phyloP scores from a whole-genome alignment of 495 filamentous ascomycete species.

The Aspergillus ellipticus region DNA sequence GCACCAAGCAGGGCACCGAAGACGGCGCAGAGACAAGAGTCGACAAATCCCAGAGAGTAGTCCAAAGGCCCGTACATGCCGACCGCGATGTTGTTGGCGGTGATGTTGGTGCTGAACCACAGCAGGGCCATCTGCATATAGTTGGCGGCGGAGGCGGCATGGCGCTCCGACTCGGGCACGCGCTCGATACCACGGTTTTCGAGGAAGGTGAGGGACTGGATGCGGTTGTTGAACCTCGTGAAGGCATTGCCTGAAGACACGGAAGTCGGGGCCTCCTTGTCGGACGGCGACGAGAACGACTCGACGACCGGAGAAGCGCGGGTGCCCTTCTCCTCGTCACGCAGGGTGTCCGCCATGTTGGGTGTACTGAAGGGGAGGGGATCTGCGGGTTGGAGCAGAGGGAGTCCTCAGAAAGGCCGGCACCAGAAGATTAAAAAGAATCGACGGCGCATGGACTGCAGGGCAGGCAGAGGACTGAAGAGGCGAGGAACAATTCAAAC shows the following conservation, averaged over 20 bases:
- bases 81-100: constrained; percentile 13
- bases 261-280: background rate
- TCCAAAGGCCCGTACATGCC: constrained; percentile 11
- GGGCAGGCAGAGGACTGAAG: background rate
- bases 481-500: background rate
- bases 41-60: constrained; percentile 5
- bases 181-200: constrained; percentile 9
- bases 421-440: background rate
- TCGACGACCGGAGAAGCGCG: background rate
- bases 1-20: constrained; percentile 10
- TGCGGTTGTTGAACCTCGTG: background rate
- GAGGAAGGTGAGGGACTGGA: background rate
- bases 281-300: background rate
- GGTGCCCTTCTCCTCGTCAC: background rate
- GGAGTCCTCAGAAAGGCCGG: background rate
- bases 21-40: constrained; percentile 5
- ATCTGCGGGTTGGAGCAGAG: background rate
- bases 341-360: background rate
- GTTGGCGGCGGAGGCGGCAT: background rate
- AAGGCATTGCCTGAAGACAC: background rate
- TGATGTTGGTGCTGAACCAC: constrained; percentile 11
- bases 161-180: constrained; percentile 4
- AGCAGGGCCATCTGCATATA: constrained; percentile 7
- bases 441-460: background rate
- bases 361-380: background rate